These are phyloP conservation scores for Tulasnella calospora DNA, from an alignment of 768 basidiomycete species.

Conservation along the genomic window DNA sequence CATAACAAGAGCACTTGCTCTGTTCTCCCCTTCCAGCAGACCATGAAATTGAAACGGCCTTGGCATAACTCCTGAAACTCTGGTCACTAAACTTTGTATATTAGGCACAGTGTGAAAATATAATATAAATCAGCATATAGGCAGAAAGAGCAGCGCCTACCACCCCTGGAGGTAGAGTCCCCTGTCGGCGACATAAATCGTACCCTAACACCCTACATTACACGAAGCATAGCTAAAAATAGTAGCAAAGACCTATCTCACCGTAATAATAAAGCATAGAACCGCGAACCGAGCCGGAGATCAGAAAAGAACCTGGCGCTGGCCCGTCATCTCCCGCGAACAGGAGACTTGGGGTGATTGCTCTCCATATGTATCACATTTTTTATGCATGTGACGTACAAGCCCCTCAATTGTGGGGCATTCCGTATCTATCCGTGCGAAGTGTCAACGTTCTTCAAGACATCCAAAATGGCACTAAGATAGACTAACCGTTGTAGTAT, in stretches of 20 bases:
- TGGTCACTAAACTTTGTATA: too few relatives aligned
- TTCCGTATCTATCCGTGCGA: neutral
- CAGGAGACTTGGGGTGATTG: neutral
- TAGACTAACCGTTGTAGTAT: neutral
- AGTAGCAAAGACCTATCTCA: neutral
- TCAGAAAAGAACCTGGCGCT: neutral
- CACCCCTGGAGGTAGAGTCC: neutral
- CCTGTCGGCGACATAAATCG: neutral
- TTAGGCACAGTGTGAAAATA: too few relatives aligned
- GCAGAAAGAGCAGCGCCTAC: too few relatives aligned
- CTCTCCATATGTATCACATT: neutral
- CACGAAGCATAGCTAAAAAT: neutral
- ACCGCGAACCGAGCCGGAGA: neutral
- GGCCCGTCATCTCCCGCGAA: neutral
- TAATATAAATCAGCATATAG: too few relatives aligned
- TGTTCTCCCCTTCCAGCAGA: too few relatives aligned
- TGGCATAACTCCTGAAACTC: too few relatives aligned
- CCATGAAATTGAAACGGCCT: too few relatives aligned
- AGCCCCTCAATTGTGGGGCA: neutral
- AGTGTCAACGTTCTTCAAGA: neutral
- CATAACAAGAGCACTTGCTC: too few relatives aligned
- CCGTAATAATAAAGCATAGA: neutral
- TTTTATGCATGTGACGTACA: neutral
- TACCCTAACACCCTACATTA: neutral
- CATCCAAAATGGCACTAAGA: neutral